These are phyloP conservation scores for Saturnispora galanensis DNA, from an alignment of 805 yeast genomes.

Conservation along the genomic window DNA sequence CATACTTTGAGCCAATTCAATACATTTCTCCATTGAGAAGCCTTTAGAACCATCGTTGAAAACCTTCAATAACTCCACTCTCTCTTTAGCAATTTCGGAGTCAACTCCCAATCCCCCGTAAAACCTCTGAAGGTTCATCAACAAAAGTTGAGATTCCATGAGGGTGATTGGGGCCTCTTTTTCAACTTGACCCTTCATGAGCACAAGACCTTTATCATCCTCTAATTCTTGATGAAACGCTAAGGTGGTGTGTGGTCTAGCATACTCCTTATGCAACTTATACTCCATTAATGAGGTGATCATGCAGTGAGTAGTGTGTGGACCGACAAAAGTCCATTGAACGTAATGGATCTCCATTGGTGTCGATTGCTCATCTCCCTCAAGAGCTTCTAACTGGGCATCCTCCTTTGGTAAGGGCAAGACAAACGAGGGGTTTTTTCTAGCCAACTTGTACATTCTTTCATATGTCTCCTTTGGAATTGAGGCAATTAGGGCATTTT, in stretches of 20 bases:
- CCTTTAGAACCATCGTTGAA: constrained; percentile 61
- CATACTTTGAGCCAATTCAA: constrained; percentile 64
- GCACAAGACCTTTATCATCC: constrained; percentile 48
- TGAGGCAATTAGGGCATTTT: constrained; percentile 54
- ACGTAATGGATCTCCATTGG: constrained; percentile 76
- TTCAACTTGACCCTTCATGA: constrained; percentile 84
- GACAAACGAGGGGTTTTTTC: constrained; percentile 72
- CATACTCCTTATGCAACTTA: constrained; percentile 81
- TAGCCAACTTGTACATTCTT: constrained; percentile 55
- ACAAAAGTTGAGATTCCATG: constrained; percentile 69
- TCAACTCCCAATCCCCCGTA: constrained; percentile 57
- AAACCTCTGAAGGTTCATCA: constrained; percentile 70
- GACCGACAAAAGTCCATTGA: constrained; percentile 89
- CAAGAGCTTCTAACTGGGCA: constrained; percentile 27
- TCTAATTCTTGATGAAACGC: constrained; percentile 75
- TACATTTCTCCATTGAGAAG: constrained; percentile 60
- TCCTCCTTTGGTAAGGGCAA: constrained; percentile 72
- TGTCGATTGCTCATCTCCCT: constrained; percentile 22
- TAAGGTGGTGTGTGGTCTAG: constrained; percentile 90
- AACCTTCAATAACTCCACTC: constrained; percentile 47
- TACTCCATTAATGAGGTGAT: constrained; percentile 87
- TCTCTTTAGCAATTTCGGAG: constrained; percentile 34
- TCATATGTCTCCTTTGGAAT: constrained; percentile 50
- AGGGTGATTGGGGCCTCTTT: constrained; percentile 54
- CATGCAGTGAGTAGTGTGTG: constrained; percentile 77